Base-by-base conservation (phyloP, 2,329 filamentous ascomycete species). In the Fusarium cicatricum region DNA sequence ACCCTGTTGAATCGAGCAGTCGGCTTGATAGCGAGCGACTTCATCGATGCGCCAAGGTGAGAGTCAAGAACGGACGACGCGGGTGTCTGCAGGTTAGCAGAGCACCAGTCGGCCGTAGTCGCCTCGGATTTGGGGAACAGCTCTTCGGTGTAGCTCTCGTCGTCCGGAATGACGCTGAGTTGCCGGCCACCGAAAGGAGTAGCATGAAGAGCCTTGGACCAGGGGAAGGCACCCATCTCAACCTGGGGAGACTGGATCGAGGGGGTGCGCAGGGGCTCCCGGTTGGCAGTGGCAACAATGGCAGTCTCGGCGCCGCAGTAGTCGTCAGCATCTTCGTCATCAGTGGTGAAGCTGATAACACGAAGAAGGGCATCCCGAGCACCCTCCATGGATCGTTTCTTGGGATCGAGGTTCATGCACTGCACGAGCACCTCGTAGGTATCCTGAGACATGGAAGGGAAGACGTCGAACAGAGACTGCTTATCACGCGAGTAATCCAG, bases 361-460 rank as follows among this genome's bases (percentile, higher is more conserved):
- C 90, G 89, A 60, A 87, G 78, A 29, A 99, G 85, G 47, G 91
- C 90, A 45, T 91, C 85, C 65, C 91, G 91, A 57, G 92, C 87
- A 56, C 86, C 90, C 28, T 84, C 80, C 42, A 99, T 81, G 29
- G 93, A 96, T 50, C 95, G 90, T 81, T 92, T 96, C 74, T 84
- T 85, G 11, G 95, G 95, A 72, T 99, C 94, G 66, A 99, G 79
- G 68, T 91, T 91, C 85, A 99, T 86, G 74, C 91, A 96, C 77
- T 96, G 85, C 46, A 89, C 87, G 75, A 99, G 87, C 65, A 99
- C 91, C 75, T 97, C 92, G 71, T 91, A 99, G 1, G 95, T 97
- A 75, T 99, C 95, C 75, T 97, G 92, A 43, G 94, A 98, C 94
- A 99, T 97, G 75, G 91, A 93, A 33, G 95, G 93, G 76, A 99